These are phyloP conservation scores for Mycena haematopus DNA, from an alignment of 768 basidiomycete species.

Conservation along the genomic window DNA sequence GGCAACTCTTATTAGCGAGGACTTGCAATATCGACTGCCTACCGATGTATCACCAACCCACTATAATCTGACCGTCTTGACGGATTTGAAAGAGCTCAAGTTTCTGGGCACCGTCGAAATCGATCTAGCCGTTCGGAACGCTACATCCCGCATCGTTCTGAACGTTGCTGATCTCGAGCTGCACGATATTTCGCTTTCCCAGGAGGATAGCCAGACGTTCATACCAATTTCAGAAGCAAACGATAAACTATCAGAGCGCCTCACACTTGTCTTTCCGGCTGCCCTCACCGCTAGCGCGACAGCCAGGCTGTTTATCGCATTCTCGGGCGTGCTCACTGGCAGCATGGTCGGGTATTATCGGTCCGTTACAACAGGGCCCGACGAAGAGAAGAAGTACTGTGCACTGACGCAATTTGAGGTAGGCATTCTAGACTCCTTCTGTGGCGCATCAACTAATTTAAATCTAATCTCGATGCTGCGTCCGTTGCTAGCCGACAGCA, in stretches of 20 bases:
- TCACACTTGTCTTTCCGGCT: conserved; percentile 14
- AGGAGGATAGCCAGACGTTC: conserved; percentile 10
- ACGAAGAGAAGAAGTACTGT: conserved; percentile 24
- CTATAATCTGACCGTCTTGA: conserved; percentile 62
- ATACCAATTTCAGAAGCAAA: conserved; percentile 10
- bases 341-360: conserved; percentile 26
- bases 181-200: conserved; percentile 11
- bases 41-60: conserved; percentile 56
- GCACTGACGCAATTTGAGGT: conserved; percentile 26
- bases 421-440: conserved; percentile 16
- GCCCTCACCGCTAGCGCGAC: conserved; percentile 1
- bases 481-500: conserved; percentile 23
- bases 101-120: conserved; percentile 66
- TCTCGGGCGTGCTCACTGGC: conserved; percentile 14
- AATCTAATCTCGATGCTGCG: conserved; percentile 9
- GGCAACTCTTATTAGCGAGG: conserved; percentile 4
- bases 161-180: conserved; percentile 12
- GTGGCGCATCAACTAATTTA: conserved; percentile 13
- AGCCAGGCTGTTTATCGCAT: conserved; percentile 13
- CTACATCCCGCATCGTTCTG: conserved; percentile 15
- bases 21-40: conserved; percentile 49
- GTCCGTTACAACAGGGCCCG: conserved; percentile 20
- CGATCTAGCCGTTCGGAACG: conserved; percentile 13
- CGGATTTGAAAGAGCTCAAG: conserved; percentile 62
- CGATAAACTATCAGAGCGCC: conserved; percentile 20